These are phyloP conservation scores for Physaria fendleri DNA, from an alignment of 345 rosid genomes.

Conservation along the genomic window DNA sequence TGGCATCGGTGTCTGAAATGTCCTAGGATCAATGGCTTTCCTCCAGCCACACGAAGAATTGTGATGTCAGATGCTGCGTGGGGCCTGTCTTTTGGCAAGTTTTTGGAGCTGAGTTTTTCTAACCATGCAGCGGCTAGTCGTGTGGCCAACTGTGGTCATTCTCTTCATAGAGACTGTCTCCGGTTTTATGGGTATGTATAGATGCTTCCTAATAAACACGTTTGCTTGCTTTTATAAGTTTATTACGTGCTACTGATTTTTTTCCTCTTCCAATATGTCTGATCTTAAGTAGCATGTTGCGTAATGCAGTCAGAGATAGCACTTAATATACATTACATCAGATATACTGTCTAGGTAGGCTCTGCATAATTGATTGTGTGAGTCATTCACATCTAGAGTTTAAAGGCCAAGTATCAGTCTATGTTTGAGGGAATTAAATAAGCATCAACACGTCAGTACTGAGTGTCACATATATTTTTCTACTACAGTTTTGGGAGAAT, in stretches of 20 bases:
- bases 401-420: slow-evolving; percentile 4
- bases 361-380: not conserved
- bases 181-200: slow-evolving; percentile 87
- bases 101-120: slow-evolving; percentile 96
- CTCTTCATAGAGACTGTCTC: slow-evolving; percentile 97
- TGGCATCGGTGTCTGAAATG: slow-evolving; percentile 97
- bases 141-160: slow-evolving; percentile 98
- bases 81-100: slow-evolving; percentile 95
- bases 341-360: not conserved
- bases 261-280: slow-evolving; percentile 1
- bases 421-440: slow-evolving; percentile 12
- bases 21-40: slow-evolving; percentile 75
- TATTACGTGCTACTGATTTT: not conserved
- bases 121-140: slow-evolving; percentile 99
- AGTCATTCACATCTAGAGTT: not conserved
- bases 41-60: slow-evolving; percentile 89
- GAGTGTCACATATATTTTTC: slow-evolving; percentile 23
- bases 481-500: slow-evolving; percentile 75
- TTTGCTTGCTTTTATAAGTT: not conserved
- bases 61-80: slow-evolving; percentile 99
- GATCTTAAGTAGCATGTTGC: slow-evolving; percentile 10
- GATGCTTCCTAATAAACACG: slow-evolving; percentile 3
- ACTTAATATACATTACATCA: not conserved
- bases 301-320: not conserved
- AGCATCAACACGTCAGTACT: slow-evolving; percentile 1